Evolutionary conservation across 768 basidiomycete genomes (phyloP), one percentile per base, ranked within the genome.

Genomic region (Suillus luteus): DNA sequence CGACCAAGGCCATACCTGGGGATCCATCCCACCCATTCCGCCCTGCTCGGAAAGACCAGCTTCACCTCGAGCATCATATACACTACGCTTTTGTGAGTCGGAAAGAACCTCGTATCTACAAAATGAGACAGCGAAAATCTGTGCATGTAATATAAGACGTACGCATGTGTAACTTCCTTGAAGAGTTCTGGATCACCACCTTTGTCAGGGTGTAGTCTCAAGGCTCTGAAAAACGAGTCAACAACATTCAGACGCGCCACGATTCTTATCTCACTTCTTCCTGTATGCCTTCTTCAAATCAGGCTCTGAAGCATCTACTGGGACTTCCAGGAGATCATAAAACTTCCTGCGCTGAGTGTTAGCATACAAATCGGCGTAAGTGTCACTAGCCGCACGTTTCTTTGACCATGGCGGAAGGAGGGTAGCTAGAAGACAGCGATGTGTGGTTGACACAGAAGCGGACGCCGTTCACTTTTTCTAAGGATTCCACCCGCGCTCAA

Each of bases 161-260:
- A 95, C 91, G 93, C 93, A 80, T 95, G 93, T 11, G 93, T 96
- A 43, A 99, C 91, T 75, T 98, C 94, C 75, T 99, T 98, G 89
- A 99, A 99, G 61, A 92, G 77, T 77, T 99, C 96, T 31, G 95
- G 95, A 71, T 97, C 96, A 63, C 95, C 95, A 55, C 95, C 95
- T 79, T 96, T 96, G 84, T 95, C 93, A 24, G 93, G 93, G 74
- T 95, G 93, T 67, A 94, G 78, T 63, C 90, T 86, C 59, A 95
- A 77, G 11, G 93, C 93, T 76, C 93, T 95, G 64, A 48, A 22
- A 61, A 61, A 68, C 59, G 27, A 59, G 24, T 66, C 27, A 65
- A 62, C 51, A 49, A 33, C 59, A 40, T 48, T 46, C 57, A 46
- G 41, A n/a, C 17, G 64, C 35, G 62, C 55, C 49, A 54, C 33